phyloP scores from a whole-genome alignment of 331 rosid species.

The Acacia pycnantha region DNA sequence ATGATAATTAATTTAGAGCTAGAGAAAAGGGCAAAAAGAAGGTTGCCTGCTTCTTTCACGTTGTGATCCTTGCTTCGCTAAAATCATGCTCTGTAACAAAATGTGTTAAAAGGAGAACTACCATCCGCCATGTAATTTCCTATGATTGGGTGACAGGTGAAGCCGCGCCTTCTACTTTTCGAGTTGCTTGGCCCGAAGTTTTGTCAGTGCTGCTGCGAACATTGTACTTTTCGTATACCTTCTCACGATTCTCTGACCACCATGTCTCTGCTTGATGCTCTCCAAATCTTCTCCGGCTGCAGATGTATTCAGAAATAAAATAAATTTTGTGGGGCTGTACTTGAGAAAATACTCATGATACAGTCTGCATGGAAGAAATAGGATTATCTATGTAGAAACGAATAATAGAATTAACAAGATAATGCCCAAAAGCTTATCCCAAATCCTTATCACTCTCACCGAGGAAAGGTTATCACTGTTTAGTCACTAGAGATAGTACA shows the following conservation, averaged over 20 bases:
- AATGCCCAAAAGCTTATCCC: not conserved
- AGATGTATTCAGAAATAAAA: constrained; percentile 29
- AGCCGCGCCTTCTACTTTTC: constrained; percentile 55
- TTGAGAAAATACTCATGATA: not conserved
- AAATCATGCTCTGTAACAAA: constrained; percentile 39
- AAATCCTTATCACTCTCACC: not conserved
- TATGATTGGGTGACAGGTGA: constrained; percentile 61
- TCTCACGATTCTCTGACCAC: constrained; percentile 97
- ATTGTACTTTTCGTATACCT: constrained; percentile 79
- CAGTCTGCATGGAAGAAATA: not conserved
- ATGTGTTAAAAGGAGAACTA: constrained; percentile 46
- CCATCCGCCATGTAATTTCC: constrained; percentile 32
- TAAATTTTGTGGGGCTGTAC: not conserved
- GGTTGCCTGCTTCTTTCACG: constrained; percentile 24
- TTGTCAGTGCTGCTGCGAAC: constrained; percentile 70
- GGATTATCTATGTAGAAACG: not conserved
- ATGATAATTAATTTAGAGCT: constrained; percentile 37
- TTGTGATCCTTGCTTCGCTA: constrained; percentile 34
- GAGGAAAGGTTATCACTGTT: not conserved
- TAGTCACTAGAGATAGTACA: not conserved
- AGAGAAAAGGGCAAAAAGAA: constrained; percentile 21
- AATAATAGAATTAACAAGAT: not conserved
- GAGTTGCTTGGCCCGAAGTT: constrained; percentile 54
- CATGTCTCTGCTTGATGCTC: constrained; percentile 96
- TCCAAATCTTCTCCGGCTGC: constrained; percentile 96